Percentiles rank a stretch among this genome's conserved stretches.
Conservation (phyloP, 2,329 filamentous ascomycete species). For the Remersonia thermophila region DNA sequence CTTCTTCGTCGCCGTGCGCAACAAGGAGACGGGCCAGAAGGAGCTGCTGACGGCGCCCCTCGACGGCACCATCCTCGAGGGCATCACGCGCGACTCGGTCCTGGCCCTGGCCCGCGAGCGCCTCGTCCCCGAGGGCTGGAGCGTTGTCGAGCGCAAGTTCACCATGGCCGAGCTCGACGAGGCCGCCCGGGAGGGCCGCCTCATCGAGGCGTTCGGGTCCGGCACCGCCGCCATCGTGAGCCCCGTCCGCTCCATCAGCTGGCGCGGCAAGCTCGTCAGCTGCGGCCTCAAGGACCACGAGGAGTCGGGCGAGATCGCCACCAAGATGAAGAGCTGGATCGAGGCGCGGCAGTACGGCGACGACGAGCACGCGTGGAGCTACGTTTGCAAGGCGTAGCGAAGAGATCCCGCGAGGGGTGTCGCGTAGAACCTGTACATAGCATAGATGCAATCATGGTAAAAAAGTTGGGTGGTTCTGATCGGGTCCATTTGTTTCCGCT, state of each 20-base stretch:
- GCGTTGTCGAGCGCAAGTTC: slow-evolving; percentile 76
- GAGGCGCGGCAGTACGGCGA: slow-evolving; percentile 92
- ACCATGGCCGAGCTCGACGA: slow-evolving; percentile 78
- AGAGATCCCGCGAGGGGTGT: too few relatives aligned
- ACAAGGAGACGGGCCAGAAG: slow-evolving; percentile 79
- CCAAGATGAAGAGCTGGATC: slow-evolving; percentile 92
- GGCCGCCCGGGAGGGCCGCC: slow-evolving; percentile 68
- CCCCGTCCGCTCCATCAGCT: slow-evolving; percentile 79
- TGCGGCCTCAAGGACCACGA: slow-evolving; percentile 71
- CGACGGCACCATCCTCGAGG: slow-evolving; percentile 92
- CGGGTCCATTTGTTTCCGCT: too few relatives aligned
- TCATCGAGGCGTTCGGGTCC: slow-evolving; percentile 87
- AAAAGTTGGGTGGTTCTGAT: too few relatives aligned
- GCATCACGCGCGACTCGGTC: slow-evolving; percentile 86
- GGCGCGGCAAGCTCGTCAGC: slow-evolving; percentile 68
- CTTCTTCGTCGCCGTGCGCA: slow-evolving; percentile 75
- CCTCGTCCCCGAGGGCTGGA: slow-evolving; percentile 77
- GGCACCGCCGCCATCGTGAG: slow-evolving; percentile 92
- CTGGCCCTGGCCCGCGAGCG: slow-evolving; percentile 75
- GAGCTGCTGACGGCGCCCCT: slow-evolving; percentile 91
- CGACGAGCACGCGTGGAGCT: slow-evolving; percentile 85
- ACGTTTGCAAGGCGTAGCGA: slow-evolving; percentile 28
- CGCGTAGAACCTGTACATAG: too few relatives aligned
- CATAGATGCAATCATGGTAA: too few relatives aligned
- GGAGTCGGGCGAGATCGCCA: slow-evolving; percentile 78